These are phyloP conservation scores for Mucor velutinosus DNA, from an alignment of 371 early-diverging fungal genomes.

Conservation along the genomic window DNA sequence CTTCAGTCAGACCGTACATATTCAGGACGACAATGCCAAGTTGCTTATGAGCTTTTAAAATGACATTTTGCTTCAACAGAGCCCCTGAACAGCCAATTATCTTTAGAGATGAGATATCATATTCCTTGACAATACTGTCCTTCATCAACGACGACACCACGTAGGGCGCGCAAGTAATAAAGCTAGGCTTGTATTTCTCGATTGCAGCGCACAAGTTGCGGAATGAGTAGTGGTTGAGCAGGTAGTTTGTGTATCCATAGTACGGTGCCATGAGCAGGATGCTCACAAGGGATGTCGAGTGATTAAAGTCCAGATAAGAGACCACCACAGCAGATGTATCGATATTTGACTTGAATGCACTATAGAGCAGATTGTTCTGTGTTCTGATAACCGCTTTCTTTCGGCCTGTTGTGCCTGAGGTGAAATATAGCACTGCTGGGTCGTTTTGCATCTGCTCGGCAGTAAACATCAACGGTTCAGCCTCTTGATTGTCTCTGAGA, in stretches of 20 bases:
- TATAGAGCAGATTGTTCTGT: background rate
- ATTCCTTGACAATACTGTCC: conserved; percentile 56
- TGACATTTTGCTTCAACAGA: conserved; percentile 58
- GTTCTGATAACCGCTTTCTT: conserved; percentile 25
- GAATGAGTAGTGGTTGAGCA: conserved; percentile 67
- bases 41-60: conserved; percentile 33
- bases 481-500: conserved; percentile 5
- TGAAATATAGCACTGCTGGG: conserved; percentile 24
- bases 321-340: background rate
- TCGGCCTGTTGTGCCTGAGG: conserved; percentile 36
- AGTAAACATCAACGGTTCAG: conserved; percentile 5
- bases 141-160: conserved; percentile 50
- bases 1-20: conserved; percentile 68
- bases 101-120: conserved; percentile 60
- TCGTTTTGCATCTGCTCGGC: conserved; percentile 12
- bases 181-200: conserved; percentile 59
- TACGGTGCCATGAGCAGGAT: background rate
- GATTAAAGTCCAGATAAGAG: conserved; percentile 14
- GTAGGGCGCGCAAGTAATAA: conserved; percentile 68
- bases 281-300: conserved; percentile 8
- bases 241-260: background rate
- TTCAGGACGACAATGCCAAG: conserved; percentile 57
- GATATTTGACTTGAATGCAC: background rate
- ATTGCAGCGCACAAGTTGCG: conserved; percentile 50
- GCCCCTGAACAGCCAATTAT: conserved; percentile 70